A percentile compares a stretch with the other conserved stretches of the same genome.
Evolutionary conservation across 2,329 filamentous ascomycete genomes (phyloP).

Genomic region (Paecilomyces niveus): DNA sequence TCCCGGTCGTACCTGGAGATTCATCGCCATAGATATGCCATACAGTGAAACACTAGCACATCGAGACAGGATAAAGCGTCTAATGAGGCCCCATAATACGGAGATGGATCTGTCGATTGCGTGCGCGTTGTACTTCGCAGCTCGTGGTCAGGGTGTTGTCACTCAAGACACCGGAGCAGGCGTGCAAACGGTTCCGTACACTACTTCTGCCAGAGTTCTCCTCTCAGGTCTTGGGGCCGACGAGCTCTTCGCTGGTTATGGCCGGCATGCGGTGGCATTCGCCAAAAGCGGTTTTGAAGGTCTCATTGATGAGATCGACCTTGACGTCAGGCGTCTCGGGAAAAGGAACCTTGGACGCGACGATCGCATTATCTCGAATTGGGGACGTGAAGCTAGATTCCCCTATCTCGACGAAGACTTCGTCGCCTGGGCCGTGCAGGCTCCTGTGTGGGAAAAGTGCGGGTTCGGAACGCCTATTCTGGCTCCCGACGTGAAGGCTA

Average conservation of each 20-base stretch:
- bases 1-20: constrained; percentile 68
- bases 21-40: constrained; percentile 72
- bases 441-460: constrained; percentile 77
- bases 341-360: constrained; percentile 94
- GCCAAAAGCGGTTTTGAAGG: constrained; percentile 60
- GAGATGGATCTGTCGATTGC: constrained; percentile 98
- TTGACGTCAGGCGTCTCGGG: constrained; percentile 79
- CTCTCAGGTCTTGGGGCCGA: constrained; percentile 92
- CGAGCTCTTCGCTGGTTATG: constrained; percentile 92
- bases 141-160: constrained; percentile 59
- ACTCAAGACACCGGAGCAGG: constrained; percentile 19
- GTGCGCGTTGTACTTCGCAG: constrained; percentile 88
- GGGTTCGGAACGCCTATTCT: constrained; percentile 59
- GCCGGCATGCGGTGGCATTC: constrained; percentile 73
- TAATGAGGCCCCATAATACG: constrained; percentile 91
- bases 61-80: constrained; percentile 59
- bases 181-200: constrained; percentile 39
- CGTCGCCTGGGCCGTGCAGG: constrained; percentile 68
- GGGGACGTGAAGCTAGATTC: constrained; percentile 81
- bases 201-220: constrained; percentile 70
- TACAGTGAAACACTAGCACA: constrained; percentile 67
- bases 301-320: constrained; percentile 71
- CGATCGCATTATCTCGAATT: constrained; percentile 83
- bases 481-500: constrained; percentile 7
- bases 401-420: constrained; percentile 85